Percentiles rank a stretch among this genome's conserved stretches.
phyloP scores from a whole-genome alignment of 75 land plant species.

The Cryptomeria japonica region DNA sequence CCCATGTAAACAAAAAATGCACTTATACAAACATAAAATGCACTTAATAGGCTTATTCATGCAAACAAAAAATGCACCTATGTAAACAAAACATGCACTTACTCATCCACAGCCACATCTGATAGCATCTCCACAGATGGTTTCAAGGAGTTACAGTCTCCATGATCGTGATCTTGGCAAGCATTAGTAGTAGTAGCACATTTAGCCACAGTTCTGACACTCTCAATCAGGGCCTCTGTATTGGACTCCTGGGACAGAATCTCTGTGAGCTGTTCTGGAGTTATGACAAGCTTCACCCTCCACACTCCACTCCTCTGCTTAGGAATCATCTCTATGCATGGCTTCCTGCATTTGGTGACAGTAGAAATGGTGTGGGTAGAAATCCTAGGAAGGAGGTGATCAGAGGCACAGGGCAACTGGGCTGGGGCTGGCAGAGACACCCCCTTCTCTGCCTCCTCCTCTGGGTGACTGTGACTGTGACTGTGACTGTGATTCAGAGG shows the following conservation, averaged over 20 bases:
- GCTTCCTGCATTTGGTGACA: slow-evolving; percentile 22
- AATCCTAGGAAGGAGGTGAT: slow-evolving; percentile 38
- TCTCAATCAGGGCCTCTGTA: slow-evolving; percentile 63
- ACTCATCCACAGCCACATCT: neutral
- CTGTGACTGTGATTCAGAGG: slow-evolving; percentile 20
- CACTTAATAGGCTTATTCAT: neutral
- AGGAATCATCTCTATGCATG: slow-evolving; percentile 25
- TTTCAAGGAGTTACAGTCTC: neutral
- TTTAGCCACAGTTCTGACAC: slow-evolving; percentile 53
- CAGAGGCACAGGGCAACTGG: neutral
- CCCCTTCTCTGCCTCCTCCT: slow-evolving; percentile 14
- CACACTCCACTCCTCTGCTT: slow-evolving; percentile 33
- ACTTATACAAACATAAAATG: neutral
- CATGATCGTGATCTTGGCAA: neutral
- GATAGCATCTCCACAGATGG: neutral
- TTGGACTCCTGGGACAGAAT: slow-evolving; percentile 39
- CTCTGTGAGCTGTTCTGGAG: slow-evolving; percentile 43
- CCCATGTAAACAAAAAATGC: neutral
- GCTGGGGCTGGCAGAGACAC: too few relatives aligned
- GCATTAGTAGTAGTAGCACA: slow-evolving; percentile 15
- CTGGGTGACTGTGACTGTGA: neutral
- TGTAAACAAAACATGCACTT: neutral
- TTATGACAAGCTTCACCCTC: slow-evolving; percentile 66
- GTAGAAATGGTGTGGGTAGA: slow-evolving; percentile 20
- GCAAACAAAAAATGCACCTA: too few relatives aligned